Evolutionary conservation across 2,329 filamentous ascomycete genomes (phyloP).

Genomic region (Fusarium sp.): DNA sequence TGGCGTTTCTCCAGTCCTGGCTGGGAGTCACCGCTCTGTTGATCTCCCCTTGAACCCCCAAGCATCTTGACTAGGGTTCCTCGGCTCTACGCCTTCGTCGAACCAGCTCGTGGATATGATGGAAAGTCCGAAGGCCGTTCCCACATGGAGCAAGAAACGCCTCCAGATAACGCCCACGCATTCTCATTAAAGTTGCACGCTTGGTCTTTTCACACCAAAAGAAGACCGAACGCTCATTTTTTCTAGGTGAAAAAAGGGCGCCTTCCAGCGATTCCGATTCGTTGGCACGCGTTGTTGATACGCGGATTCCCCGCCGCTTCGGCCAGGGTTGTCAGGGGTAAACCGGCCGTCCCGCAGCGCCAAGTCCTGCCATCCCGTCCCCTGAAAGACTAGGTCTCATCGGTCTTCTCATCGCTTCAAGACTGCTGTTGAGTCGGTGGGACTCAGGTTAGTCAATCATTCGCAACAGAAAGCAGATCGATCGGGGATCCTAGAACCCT

Average conservation of each 20-base stretch:
- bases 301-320: constrained; percentile 27
- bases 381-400: constrained; percentile 29
- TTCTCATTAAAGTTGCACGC: constrained; percentile 7
- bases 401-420: constrained; percentile 19
- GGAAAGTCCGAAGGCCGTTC: background rate
- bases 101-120: background rate
- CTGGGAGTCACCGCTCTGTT: background rate
- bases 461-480: constrained; percentile 29
- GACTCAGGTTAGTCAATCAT: constrained; percentile 10
- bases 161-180: background rate
- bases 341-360: constrained; percentile 34
- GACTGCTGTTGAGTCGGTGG: constrained; percentile 19
- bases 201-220: constrained; percentile 2
- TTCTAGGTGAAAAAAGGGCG: constrained; percentile 10
- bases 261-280: constrained; percentile 27
- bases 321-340: constrained; percentile 35
- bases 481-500: constrained; percentile 36
- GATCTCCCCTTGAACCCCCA: background rate
- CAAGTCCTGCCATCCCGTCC: constrained; percentile 32
- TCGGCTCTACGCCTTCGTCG: background rate
- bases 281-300: constrained; percentile 27
- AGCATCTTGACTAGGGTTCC: background rate
- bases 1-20: background rate
- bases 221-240: constrained; percentile 2
- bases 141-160: constrained; percentile 1